Conservation (phyloP, 192 early-diverging fungal genomes). For the Polychytrium aggregatum region DNA sequence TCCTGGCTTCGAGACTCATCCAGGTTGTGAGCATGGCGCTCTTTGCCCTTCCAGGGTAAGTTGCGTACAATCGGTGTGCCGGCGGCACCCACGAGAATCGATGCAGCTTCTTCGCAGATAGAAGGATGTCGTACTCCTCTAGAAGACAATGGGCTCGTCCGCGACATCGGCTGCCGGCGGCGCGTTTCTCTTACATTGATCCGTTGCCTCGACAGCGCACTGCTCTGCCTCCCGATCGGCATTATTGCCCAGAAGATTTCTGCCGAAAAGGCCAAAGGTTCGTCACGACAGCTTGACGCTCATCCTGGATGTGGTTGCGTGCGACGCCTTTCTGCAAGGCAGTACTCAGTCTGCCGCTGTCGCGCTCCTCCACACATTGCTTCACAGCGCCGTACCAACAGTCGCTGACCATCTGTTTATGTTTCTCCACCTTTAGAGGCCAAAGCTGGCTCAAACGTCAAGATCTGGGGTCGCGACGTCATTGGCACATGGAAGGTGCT, state of each 20-base stretch:
- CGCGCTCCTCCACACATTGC: neutral
- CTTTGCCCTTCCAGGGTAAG: slow-evolving; percentile 75
- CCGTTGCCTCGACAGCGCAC: too few species aligned
- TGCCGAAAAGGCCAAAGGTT: neutral
- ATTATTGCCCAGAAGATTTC: too few species aligned
- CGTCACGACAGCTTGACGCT: neutral
- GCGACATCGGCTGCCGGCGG: too few species aligned
- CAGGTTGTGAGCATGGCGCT: slow-evolving; percentile 63
- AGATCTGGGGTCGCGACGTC: slow-evolving; percentile 89
- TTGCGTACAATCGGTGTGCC: slow-evolving; percentile 1
- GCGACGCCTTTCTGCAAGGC: neutral
- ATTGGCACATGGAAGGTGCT: slow-evolving; percentile 86
- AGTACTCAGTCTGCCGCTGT: neutral
- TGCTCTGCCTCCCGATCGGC: too few species aligned
- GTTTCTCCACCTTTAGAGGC: slow-evolving; percentile 62
- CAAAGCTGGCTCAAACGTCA: slow-evolving; percentile 79
- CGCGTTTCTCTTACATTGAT: too few species aligned
- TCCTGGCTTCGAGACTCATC: slow-evolving; percentile 58
- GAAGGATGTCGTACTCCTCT: neutral
- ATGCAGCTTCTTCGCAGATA: neutral
- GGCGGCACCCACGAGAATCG: neutral
- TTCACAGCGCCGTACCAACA: slow-evolving; percentile 1
- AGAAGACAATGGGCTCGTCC: neutral
- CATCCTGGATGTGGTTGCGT: neutral
- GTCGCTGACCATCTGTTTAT: neutral